A percentile compares a stretch with the other conserved stretches of the same genome.
phyloP scores from a whole-genome alignment of 495 filamentous ascomycete genomes.

The Podospora tetraspora region DNA sequence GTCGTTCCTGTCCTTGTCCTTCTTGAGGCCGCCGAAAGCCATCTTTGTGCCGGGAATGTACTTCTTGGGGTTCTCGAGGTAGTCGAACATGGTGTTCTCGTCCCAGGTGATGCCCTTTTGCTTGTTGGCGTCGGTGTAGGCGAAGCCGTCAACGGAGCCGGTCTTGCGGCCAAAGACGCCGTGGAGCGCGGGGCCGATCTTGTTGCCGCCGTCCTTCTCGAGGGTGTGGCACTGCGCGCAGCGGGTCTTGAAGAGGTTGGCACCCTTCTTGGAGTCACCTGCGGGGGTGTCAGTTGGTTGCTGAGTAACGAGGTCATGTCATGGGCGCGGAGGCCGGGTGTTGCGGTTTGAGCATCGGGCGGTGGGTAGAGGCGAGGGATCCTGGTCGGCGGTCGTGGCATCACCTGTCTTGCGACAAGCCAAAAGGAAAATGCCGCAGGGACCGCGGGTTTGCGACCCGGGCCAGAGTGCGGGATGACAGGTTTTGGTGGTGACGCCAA shows the following conservation, averaged over 20 bases:
- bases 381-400: background rate
- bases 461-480: background rate
- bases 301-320: background rate
- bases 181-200: slow-evolving; percentile 94
- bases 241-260: slow-evolving; percentile 98
- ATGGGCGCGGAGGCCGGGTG: background rate
- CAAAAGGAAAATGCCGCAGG: slow-evolving; percentile 36
- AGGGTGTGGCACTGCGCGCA: slow-evolving; percentile 98
- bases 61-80: slow-evolving; percentile 56
- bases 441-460: slow-evolving; percentile 5
- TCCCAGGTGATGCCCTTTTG: slow-evolving; percentile 86
- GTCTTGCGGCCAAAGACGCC: slow-evolving; percentile 97
- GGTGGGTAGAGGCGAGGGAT: background rate
- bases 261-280: slow-evolving; percentile 97
- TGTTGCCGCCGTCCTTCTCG: slow-evolving; percentile 82
- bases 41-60: slow-evolving; percentile 99
- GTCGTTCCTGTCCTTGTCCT: slow-evolving; percentile 98
- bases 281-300: slow-evolving; percentile 34
- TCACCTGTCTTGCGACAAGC: slow-evolving; percentile 11
- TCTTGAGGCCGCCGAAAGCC: slow-evolving; percentile 99
- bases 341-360: background rate
- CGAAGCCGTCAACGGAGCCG: slow-evolving; percentile 82
- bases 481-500: background rate
- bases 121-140: slow-evolving; percentile 99
- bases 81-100: slow-evolving; percentile 68